phyloP scores from a whole-genome alignment of 768 basidiomycete genomes.

The Xerocomellus amylosporus region DNA sequence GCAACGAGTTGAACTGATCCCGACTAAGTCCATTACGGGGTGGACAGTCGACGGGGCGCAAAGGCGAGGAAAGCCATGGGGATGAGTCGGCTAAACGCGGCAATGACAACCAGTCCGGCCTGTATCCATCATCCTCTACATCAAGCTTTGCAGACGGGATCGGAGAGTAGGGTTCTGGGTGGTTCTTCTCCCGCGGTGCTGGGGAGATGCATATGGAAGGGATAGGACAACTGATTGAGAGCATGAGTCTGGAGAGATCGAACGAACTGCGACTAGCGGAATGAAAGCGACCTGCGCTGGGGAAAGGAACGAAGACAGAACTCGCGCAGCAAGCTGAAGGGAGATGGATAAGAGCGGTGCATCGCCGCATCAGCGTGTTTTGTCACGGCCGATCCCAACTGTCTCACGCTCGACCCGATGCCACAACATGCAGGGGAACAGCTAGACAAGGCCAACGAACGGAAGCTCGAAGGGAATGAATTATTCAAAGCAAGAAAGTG shows the following conservation, averaged over 20 bases:
- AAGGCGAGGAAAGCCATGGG: slow-evolving; percentile 46
- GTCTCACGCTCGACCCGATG: not conserved
- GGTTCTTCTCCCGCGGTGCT: slow-evolving; percentile 53
- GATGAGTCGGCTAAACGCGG: slow-evolving; percentile 33
- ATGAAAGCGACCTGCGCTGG: slow-evolving; percentile 56
- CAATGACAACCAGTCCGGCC: slow-evolving; percentile 56
- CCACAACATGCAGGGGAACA: slow-evolving; percentile 34
- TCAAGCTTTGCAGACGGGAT: slow-evolving; percentile 39
- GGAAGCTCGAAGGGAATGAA: slow-evolving; percentile 76
- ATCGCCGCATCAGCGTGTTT: no score
- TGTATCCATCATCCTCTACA: slow-evolving; percentile 50
- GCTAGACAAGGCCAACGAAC: slow-evolving; percentile 51
- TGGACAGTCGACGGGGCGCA: slow-evolving; percentile 41
- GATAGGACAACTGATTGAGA: slow-evolving; percentile 41
- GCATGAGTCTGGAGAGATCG: slow-evolving; percentile 37
- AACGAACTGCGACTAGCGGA: not conserved
- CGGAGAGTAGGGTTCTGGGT: slow-evolving; percentile 60
- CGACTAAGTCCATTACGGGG: slow-evolving; percentile 54
- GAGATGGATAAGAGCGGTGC: not conserved
- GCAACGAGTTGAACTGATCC: slow-evolving; percentile 60
- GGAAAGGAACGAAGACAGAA: slow-evolving; percentile 24
- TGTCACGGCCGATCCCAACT: not conserved
- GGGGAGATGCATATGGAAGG: slow-evolving; percentile 71
- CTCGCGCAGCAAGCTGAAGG: slow-evolving; percentile 13
- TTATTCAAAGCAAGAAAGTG: slow-evolving; percentile 64